A percentile compares a stretch with the other conserved stretches of the same genome.
phyloP scores from a whole-genome alignment of 31 red algal genomes.

The Odonthalia washingtoniensis region DNA sequence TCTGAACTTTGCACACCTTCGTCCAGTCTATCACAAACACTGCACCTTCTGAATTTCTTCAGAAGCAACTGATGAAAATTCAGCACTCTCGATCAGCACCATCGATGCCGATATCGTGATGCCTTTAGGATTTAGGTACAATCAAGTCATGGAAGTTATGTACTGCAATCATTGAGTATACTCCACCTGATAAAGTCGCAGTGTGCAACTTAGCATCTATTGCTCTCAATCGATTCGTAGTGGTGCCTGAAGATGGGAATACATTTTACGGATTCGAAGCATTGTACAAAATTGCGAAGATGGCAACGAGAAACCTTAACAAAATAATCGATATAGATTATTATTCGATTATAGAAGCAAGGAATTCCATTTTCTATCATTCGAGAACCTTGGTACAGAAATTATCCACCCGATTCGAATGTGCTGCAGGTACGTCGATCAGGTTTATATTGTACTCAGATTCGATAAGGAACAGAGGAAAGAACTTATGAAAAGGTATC shows the following conservation, averaged over 20 bases:
- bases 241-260: constrained; percentile 62
- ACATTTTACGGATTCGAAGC: constrained; percentile 78
- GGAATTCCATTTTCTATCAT: constrained; percentile 87
- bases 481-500: constrained; percentile 86
- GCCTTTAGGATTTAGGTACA: constrained; percentile 99
- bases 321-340: constrained; percentile 98
- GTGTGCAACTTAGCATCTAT: constrained; percentile 99
- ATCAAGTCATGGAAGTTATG: too few species aligned
- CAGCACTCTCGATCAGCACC: too few species aligned
- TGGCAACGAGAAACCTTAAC: constrained; percentile 93
- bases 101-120: too few species aligned
- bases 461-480: constrained; percentile 81
- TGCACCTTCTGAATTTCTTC: too few species aligned
- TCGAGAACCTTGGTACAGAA: constrained; percentile 74
- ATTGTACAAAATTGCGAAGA: constrained; percentile 69
- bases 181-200: constrained; percentile 94
- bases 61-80: too few species aligned
- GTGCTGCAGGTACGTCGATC: constrained; percentile 90
- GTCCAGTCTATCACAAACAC: too few species aligned
- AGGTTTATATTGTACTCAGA: constrained; percentile 93
- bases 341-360: constrained; percentile 93
- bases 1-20: too few species aligned
- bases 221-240: constrained; percentile 94
- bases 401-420: constrained; percentile 88
- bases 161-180: too few species aligned